Evolutionary conservation across 768 basidiomycete genomes (phyloP).

Genomic region (Suillus cothurnatus): DNA sequence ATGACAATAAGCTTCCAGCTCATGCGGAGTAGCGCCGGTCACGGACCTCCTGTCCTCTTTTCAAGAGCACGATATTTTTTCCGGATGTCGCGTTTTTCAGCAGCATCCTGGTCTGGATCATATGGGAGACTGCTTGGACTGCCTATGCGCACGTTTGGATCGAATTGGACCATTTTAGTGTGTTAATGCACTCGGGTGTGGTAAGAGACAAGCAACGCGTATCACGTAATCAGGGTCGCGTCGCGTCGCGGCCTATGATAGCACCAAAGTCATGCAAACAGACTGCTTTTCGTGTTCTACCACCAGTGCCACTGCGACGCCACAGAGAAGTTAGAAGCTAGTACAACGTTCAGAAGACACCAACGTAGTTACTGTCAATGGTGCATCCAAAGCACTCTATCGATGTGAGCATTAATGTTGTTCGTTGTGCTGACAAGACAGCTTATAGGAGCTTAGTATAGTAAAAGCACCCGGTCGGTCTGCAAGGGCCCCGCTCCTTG

Average conservation of each 20-base stretch:
- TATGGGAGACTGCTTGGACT: constrained; percentile 48
- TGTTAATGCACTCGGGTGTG: background rate
- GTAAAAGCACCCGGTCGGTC: constrained; percentile 66
- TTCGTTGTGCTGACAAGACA: background rate
- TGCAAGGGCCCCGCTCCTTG: constrained; percentile 69
- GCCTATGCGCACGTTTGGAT: constrained; percentile 14
- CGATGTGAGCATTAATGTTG: constrained; percentile 25
- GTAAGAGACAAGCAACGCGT: constrained; percentile 10
- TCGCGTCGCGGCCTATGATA: constrained; percentile 30
- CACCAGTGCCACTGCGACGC: background rate
- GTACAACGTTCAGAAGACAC: background rate
- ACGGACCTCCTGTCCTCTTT: constrained; percentile 63
- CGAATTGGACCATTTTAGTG: constrained; percentile 22
- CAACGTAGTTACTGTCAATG: background rate
- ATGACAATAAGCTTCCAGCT: constrained; percentile 3
- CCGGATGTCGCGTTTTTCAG: constrained; percentile 74
- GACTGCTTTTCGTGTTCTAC: background rate
- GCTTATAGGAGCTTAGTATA: constrained; percentile 53
- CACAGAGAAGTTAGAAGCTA: background rate
- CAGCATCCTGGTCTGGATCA: constrained; percentile 84
- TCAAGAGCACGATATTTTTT: constrained; percentile 72
- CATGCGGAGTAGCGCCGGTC: background rate
- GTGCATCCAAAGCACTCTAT: constrained; percentile 31
- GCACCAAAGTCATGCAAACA: constrained; percentile 25
- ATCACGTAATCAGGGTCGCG: constrained; percentile 21